Evolutionary conservation across 495 filamentous ascomycete genomes (phyloP), one percentile per base, ranked within the genome.

Genomic region (Aspergillus ostianus): DNA sequence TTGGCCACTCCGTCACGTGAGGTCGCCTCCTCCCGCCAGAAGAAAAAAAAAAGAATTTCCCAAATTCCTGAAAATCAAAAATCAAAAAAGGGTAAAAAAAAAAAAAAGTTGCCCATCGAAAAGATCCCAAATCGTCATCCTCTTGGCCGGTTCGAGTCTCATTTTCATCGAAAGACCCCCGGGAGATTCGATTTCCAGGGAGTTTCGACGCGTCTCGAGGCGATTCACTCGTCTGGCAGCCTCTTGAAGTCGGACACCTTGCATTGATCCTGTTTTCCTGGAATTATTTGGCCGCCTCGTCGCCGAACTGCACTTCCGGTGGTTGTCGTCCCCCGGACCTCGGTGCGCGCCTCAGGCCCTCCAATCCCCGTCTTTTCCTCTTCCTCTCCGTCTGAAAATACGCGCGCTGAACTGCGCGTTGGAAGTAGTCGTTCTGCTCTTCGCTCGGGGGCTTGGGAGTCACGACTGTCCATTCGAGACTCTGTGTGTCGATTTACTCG

Each of bases 51-150:
- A 20, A 48, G 56, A 65, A 62, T 51, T 62, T 53, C 60, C 56
- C 51, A 59, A 66, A 60, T 60, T 41, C 21, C 55, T 46, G 21
- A 56, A 65, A 60, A 60, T 57, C 59, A 53, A 61, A 61, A 59
- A 63, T 63, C 56, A 63, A 63, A 64, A 60, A 63, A 58, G 29
- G 52, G 44, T 55, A 52, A 47, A 66, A 63, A 66, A 63, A 63
- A 66, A 63, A 55, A 51, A 55, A 64, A 56, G 56, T 58, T 51
- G 52, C 47, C 56, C 60, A 66, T 61, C 64, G 45, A 53, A 45
- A 27, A 49, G 54, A 58, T 56, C 57, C 30, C 60, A 62, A 60
- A 63, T 57, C 57, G 50, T 62, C 53, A 63, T 61, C 58, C 36
- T 19, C 36, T 54, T 54, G 52, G 32, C 36, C 36, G 6, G 17